Evolutionary conservation across 768 basidiomycete species (phyloP).

Genomic region (Mycena alexandri): DNA sequence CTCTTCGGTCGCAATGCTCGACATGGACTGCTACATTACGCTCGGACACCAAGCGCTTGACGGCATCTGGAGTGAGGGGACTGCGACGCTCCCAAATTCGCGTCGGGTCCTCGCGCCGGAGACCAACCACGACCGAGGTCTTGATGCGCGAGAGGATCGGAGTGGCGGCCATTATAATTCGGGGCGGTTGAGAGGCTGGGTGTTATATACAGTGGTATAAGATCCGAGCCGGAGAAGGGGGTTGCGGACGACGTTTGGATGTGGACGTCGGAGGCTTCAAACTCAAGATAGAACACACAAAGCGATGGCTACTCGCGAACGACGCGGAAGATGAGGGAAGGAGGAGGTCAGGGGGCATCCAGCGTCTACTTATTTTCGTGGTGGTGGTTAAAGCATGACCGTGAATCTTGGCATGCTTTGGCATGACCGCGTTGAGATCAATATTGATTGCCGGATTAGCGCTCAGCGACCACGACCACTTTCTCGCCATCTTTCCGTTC

Average conservation of each 20-base stretch:
- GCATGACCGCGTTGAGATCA: too few relatives aligned
- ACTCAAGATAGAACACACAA: background rate
- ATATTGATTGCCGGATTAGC: too few relatives aligned
- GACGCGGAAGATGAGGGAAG: background rate
- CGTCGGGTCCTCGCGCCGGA: constrained; percentile 77
- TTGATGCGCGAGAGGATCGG: constrained; percentile 12
- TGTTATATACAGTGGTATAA: constrained; percentile 14
- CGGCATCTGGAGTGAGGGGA: constrained; percentile 84
- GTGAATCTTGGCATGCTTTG: too few relatives aligned
- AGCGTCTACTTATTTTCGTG: too few relatives aligned
- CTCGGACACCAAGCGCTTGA: constrained; percentile 68
- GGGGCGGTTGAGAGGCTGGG: background rate
- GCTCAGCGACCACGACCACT: too few relatives aligned
- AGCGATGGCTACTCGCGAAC: background rate
- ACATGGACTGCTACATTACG: constrained; percentile 77
- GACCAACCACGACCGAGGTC: constrained; percentile 46
- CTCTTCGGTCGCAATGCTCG: constrained; percentile 80
- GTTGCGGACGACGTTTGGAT: background rate
- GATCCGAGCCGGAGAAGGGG: constrained; percentile 37
- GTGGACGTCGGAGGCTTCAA: background rate
- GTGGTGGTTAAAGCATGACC: too few relatives aligned
- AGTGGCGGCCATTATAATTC: constrained; percentile 2
- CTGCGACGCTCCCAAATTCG: constrained; percentile 91
- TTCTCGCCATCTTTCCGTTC: too few relatives aligned
- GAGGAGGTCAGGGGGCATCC: too few relatives aligned